These are phyloP conservation scores for Penicillium waksmanii DNA, from an alignment of 495 filamentous ascomycete species.

Conservation along the genomic window DNA sequence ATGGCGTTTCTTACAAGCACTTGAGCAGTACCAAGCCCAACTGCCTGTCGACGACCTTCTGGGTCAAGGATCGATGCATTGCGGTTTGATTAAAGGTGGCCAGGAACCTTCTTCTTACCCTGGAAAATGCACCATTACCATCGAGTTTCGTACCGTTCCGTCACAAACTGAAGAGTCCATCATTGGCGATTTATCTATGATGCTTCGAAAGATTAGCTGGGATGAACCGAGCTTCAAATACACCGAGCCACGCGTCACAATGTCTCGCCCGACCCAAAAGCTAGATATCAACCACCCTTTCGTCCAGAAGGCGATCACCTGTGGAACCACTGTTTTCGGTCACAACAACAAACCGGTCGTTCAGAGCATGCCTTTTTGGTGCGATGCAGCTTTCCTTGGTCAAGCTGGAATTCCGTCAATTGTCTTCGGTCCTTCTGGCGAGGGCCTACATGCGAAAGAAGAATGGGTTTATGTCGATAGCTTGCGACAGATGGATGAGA, in stretches of 20 bases:
- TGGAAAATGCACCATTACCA: constrained; percentile 42
- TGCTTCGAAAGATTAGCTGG: constrained; percentile 26
- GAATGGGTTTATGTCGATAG: constrained; percentile 50
- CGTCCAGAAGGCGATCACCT: constrained; percentile 28
- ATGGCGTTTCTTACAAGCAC: constrained; percentile 45
- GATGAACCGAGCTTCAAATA: constrained; percentile 34
- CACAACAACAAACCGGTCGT: constrained; percentile 15
- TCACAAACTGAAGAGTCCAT: constrained; percentile 38
- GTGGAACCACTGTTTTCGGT: constrained; percentile 22
- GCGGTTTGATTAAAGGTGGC: constrained; percentile 49
- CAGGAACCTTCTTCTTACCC: constrained; percentile 54
- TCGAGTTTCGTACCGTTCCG: constrained; percentile 50
- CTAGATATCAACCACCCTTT: constrained; percentile 39
- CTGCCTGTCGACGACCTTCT: constrained; percentile 38
- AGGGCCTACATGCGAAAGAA: constrained; percentile 48
- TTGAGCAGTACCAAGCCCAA: constrained; percentile 40
- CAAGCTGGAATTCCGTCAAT: constrained; percentile 44
- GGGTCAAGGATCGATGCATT: constrained; percentile 44
- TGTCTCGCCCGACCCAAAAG: constrained; percentile 41
- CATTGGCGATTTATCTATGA: constrained; percentile 26
- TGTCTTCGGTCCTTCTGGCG: constrained; percentile 46
- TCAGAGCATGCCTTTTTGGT: constrained; percentile 41
- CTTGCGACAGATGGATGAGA: constrained; percentile 27
- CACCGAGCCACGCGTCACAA: constrained; percentile 31
- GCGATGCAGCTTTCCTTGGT: constrained; percentile 46